Evolutionary conservation across 2,329 filamentous ascomycete genomes (phyloP), one percentile per base, ranked within the genome.

Genomic region (Lachnellula cervina): DNA sequence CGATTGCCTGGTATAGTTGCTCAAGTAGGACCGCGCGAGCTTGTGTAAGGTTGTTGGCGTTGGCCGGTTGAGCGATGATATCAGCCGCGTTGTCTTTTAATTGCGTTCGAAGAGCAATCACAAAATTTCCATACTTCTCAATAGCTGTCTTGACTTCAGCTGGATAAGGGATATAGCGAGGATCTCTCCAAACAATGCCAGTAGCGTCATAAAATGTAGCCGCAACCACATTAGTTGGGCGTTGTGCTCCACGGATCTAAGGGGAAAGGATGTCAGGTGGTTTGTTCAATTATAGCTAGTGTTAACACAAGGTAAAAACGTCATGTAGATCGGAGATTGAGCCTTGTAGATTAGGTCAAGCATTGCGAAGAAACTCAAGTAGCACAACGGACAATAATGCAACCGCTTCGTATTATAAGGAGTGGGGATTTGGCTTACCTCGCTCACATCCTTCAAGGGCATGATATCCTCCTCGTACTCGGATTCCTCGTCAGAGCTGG

Each of bases 131-230:
- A 51, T 68, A 71, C 34, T 68, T 63, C 47, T 69, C 58, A 23
- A 69, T 68, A 13, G 66, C 65, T 32, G 62, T 63, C 50, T 64
- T 65, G 21, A 70, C 58, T 19, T 61, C 60, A 42, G 66, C 63
- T 17, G 55, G 46, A 51, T 54, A 67, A 14, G 67, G 66, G 51
- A 32, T 66, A 34, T 65, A 70, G 53, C 58, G 60, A 32, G 63
- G 65, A 66, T 65, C 72, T 69, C 57, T 79, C 75, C 56, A 81
- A 68, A 81, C 74, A 47, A 79, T 74, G 17, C 77, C 78, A 58
- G 79, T 74, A 0, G 75, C 72, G 63, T 83, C 80, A 79, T 80
- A 83, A 3, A 73, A 74, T 23, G 77, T 77, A 23, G 75, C 78
- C 55, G 77, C 77, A 16, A 73, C 70, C 9, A 72, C 68, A 48